A percentile compares a stretch with the other conserved stretches of the same genome.
These are phyloP conservation scores for Pyricularia grisea DNA, from an alignment of 2,329 filamentous ascomycete species.

Conservation along the genomic window DNA sequence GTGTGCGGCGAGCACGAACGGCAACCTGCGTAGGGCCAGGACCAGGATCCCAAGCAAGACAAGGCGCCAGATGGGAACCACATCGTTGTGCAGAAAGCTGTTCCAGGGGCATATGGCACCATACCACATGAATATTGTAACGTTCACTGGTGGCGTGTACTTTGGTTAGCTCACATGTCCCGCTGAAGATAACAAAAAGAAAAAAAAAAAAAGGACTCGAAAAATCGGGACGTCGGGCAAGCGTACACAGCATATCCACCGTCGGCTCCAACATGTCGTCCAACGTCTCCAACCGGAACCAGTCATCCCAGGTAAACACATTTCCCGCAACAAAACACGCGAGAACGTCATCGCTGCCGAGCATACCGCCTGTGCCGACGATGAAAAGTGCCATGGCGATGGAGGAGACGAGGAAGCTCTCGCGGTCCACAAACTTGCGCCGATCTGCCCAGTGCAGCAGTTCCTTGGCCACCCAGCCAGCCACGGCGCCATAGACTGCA, in stretches of 20 bases:
- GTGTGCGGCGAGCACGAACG: slow-evolving; percentile 65
- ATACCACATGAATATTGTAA: slow-evolving; percentile 84
- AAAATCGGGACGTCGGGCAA: background rate
- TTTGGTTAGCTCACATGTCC: background rate
- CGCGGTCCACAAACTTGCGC: slow-evolving; percentile 71
- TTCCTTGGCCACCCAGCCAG: slow-evolving; percentile 76
- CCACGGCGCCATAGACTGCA: slow-evolving; percentile 62
- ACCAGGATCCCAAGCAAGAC: slow-evolving; percentile 66
- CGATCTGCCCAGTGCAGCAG: slow-evolving; percentile 78
- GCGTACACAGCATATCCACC: slow-evolving; percentile 68
- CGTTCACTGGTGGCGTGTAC: slow-evolving; percentile 46
- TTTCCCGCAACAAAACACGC: slow-evolving; percentile 92
- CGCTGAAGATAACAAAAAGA: background rate
- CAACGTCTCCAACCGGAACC: slow-evolving; percentile 81
- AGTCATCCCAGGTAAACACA: slow-evolving; percentile 85
- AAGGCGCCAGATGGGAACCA: slow-evolving; percentile 67
- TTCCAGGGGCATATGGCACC: slow-evolving; percentile 78
- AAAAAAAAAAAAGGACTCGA: no score
- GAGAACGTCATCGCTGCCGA: slow-evolving; percentile 82
- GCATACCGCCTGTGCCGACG: slow-evolving; percentile 74
- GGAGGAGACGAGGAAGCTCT: slow-evolving; percentile 81
- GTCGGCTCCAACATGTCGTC: slow-evolving; percentile 92
- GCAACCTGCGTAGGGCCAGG: slow-evolving; percentile 66
- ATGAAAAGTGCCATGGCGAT: slow-evolving; percentile 82
- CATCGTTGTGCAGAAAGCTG: slow-evolving; percentile 52